Conservation (phyloP, 345 rosid genomes). For the Pseudoturritis turrita region DNA sequence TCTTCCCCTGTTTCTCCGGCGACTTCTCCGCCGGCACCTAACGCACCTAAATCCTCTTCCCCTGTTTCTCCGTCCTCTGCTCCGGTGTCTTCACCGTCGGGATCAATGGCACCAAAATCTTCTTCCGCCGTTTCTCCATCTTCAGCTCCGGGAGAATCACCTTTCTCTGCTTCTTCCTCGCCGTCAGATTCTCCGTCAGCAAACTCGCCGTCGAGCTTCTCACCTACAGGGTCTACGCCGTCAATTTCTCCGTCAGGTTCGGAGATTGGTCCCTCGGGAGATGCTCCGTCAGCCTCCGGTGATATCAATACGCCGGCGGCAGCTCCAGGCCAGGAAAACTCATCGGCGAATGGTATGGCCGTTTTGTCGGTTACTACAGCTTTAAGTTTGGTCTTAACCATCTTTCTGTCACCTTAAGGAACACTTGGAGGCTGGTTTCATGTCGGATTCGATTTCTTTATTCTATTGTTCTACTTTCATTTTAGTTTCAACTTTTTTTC, state of each 20-base stretch:
- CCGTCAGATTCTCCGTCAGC: slow-evolving; percentile 1
- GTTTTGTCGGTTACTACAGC: slow-evolving; percentile 16
- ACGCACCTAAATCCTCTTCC: neutral
- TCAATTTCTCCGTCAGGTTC: neutral
- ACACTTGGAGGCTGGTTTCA: slow-evolving; percentile 10
- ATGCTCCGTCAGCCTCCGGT: slow-evolving; percentile 15
- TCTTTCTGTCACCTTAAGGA: slow-evolving; percentile 9
- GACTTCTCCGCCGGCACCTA: neutral
- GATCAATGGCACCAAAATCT: slow-evolving; percentile 21
- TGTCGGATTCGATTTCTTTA: slow-evolving; percentile 8
- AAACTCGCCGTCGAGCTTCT: neutral
- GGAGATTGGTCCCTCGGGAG: slow-evolving; percentile 4
- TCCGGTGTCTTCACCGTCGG: slow-evolving; percentile 9
- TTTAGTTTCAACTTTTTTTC: neutral
- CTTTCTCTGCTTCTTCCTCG: neutral
- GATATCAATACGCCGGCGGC: slow-evolving; percentile 12
- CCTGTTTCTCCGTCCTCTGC: slow-evolving; percentile 14
- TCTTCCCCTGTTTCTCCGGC: neutral
- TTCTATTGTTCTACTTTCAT: slow-evolving; percentile 7
- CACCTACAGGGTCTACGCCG: too few species aligned
- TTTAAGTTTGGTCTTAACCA: slow-evolving; percentile 5
- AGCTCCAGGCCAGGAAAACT: slow-evolving; percentile 12
- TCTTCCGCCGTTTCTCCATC: slow-evolving; percentile 10
- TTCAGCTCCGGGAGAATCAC: slow-evolving; percentile 16
- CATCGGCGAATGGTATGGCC: slow-evolving; percentile 15